Conservation (phyloP, 1,139 yeast genomes). For the Hyphopichia buzzinii region DNA sequence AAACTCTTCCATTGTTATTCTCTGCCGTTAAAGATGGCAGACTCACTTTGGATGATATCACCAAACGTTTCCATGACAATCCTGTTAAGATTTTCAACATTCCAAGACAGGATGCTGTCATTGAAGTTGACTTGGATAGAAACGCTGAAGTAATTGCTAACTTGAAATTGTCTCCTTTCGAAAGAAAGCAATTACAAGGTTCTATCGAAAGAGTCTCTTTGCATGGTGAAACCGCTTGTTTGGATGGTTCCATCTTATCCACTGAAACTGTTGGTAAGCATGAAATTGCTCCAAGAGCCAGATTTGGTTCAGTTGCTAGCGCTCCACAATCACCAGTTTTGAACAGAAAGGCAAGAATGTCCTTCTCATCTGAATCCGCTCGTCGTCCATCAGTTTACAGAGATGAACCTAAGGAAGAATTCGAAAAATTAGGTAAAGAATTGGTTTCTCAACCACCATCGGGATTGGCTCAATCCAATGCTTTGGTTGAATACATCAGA, state of each 20-base stretch:
- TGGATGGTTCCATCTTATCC: slow-evolving; percentile 73
- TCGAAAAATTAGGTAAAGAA: slow-evolving; percentile 63
- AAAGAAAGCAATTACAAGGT: slow-evolving; percentile 58
- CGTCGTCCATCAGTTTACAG: slow-evolving; percentile 45
- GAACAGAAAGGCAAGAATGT: slow-evolving; percentile 44
- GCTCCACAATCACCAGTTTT: slow-evolving; percentile 47
- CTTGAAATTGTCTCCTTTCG: slow-evolving; percentile 54
- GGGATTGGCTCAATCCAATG: slow-evolving; percentile 73
- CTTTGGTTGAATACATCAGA: slow-evolving; percentile 73
- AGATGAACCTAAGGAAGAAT: slow-evolving; percentile 39
- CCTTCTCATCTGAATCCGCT: slow-evolving; percentile 34
- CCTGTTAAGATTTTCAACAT: slow-evolving; percentile 82
- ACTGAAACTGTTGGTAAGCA: slow-evolving; percentile 61
- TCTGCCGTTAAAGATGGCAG: slow-evolving; percentile 75
- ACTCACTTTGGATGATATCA: slow-evolving; percentile 71
- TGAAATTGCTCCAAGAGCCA: slow-evolving; percentile 41
- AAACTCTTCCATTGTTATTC: slow-evolving; percentile 78
- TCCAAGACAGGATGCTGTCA: slow-evolving; percentile 73
- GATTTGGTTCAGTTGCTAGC: slow-evolving; percentile 37
- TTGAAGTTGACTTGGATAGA: slow-evolving; percentile 85
- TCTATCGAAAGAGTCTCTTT: slow-evolving; percentile 85
- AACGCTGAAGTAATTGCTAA: slow-evolving; percentile 40
- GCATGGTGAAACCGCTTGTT: slow-evolving; percentile 74
- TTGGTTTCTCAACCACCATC: slow-evolving; percentile 74
- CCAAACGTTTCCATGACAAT: slow-evolving; percentile 71